Evolutionary conservation across 2,329 filamentous ascomycete genomes (phyloP).

Genomic region (Colletotrichum kahawae): DNA sequence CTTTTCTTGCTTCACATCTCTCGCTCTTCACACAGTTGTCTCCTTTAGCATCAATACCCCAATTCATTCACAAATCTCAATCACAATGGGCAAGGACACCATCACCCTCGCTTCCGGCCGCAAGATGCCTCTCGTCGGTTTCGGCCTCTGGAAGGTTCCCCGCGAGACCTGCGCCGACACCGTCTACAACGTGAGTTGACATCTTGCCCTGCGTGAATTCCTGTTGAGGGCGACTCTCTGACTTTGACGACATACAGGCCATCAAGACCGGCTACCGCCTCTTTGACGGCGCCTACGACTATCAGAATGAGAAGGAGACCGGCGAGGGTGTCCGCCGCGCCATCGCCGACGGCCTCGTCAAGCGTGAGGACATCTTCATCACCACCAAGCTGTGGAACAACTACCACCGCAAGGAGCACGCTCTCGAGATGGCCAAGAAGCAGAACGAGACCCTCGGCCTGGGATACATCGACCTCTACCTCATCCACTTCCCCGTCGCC

Average conservation of each 20-base stretch:
- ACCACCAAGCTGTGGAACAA: conserved; percentile 88
- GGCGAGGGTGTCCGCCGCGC: conserved; percentile 66
- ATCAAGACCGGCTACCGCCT: conserved; percentile 59
- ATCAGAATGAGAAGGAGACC: conserved; percentile 70
- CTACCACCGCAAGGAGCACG: conserved; percentile 70
- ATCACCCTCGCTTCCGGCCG: conserved; percentile 50
- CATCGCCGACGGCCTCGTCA: conserved; percentile 63
- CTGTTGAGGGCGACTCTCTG: background rate
- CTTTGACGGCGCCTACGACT: conserved; percentile 60
- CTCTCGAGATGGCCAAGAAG: conserved; percentile 63
- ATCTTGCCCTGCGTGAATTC: fast-evolving
- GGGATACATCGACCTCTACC: conserved; percentile 72
- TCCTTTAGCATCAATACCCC: background rate
- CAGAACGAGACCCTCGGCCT: conserved; percentile 67
- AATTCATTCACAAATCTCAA: background rate
- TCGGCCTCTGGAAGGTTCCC: conserved; percentile 74
- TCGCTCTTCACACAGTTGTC: background rate
- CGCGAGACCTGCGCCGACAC: conserved; percentile 47
- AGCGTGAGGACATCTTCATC: conserved; percentile 81
- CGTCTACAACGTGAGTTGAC: conserved; percentile 60
- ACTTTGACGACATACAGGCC: conserved; percentile 28
- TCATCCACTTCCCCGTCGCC: conserved; percentile 67
- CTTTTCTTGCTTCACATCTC: background rate
- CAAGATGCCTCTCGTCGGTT: conserved; percentile 65
- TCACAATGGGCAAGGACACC: conserved; percentile 33